These are phyloP conservation scores for Hyaloscypha bicolor DNA, from an alignment of 495 filamentous ascomycete species.

Conservation along the genomic window DNA sequence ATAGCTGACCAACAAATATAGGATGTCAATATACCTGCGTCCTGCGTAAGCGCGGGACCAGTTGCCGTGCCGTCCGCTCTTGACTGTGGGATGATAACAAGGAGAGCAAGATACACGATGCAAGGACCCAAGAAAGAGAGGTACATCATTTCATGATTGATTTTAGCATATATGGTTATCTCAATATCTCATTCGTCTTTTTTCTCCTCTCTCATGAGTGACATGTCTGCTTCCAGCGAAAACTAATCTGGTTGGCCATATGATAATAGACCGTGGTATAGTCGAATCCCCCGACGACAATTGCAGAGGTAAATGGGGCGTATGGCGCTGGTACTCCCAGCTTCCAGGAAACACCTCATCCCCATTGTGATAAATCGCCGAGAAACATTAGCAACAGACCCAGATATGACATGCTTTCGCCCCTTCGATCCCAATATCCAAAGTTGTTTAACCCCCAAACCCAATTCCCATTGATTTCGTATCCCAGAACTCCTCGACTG, in stretches of 20 bases:
- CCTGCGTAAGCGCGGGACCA: too few relatives aligned
- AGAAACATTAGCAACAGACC: not conserved
- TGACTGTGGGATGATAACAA: not conserved
- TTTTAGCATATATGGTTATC: not conserved
- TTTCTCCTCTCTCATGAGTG: not conserved
- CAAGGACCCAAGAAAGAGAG: not conserved
- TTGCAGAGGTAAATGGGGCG: not conserved
- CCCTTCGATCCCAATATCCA: constrained; percentile 6
- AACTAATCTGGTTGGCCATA: not conserved
- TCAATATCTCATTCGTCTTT: not conserved
- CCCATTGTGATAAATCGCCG: not conserved
- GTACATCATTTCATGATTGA: not conserved
- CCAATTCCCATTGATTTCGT: constrained; percentile 16
- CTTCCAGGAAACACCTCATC: not conserved
- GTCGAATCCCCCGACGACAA: not conserved
- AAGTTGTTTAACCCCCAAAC: not conserved
- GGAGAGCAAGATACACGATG: not conserved
- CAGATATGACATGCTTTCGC: not conserved
- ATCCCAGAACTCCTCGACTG: constrained; percentile 27
- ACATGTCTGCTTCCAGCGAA: not conserved
- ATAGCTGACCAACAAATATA: too few relatives aligned
- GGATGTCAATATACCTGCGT: too few relatives aligned
- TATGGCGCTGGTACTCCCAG: not conserved
- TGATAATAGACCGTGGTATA: constrained; percentile 3
- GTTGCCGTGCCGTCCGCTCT: too few relatives aligned